Percentiles rank a stretch among this genome's conserved stretches.
These are phyloP conservation scores for Sordariomycetes sp. DNA, from an alignment of 2,329 filamentous ascomycete genomes.

Conservation along the genomic window DNA sequence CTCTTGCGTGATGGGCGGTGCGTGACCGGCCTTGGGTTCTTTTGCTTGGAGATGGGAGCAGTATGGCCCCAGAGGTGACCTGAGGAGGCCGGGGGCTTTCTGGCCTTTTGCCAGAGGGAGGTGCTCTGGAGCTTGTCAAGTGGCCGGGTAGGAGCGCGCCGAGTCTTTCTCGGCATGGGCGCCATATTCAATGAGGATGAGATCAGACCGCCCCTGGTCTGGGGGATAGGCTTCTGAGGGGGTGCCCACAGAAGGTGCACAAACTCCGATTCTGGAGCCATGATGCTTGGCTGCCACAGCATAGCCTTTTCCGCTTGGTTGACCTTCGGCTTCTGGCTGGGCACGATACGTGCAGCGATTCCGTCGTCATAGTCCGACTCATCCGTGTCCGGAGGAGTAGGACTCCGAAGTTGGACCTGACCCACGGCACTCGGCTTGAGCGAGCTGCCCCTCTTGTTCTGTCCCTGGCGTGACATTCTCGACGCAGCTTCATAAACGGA, in stretches of 20 bases:
- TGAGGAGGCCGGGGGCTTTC: conserved; percentile 8
- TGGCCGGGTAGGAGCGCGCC: conserved; percentile 20
- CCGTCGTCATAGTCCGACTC: conserved; percentile 24
- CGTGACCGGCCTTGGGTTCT: conserved; percentile 26
- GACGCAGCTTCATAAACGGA: conserved; percentile 11
- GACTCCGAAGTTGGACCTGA: conserved; percentile 31
- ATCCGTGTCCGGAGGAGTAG: conserved; percentile 44
- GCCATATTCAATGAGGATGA: neutral
- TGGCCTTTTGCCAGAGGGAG: conserved; percentile 25
- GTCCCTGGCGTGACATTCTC: neutral
- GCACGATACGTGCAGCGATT: neutral
- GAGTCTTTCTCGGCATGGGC: conserved; percentile 2
- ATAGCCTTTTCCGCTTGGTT: neutral
- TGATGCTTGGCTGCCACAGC: neutral
- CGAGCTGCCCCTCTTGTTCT: neutral
- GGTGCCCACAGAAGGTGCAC: conserved; percentile 1
- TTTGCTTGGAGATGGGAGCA: conserved; percentile 8
- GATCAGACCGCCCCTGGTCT: neutral
- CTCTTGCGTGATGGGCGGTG: conserved; percentile 43
- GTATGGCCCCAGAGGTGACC: conserved; percentile 18
- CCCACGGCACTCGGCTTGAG: conserved; percentile 7
- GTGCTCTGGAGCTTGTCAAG: conserved; percentile 23
- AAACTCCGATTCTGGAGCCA: neutral
- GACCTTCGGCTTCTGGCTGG: neutral
- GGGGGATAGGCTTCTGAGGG: neutral